These are phyloP conservation scores for Candida odintsovae DNA, from an alignment of 805 yeast species.

Conservation along the genomic window DNA sequence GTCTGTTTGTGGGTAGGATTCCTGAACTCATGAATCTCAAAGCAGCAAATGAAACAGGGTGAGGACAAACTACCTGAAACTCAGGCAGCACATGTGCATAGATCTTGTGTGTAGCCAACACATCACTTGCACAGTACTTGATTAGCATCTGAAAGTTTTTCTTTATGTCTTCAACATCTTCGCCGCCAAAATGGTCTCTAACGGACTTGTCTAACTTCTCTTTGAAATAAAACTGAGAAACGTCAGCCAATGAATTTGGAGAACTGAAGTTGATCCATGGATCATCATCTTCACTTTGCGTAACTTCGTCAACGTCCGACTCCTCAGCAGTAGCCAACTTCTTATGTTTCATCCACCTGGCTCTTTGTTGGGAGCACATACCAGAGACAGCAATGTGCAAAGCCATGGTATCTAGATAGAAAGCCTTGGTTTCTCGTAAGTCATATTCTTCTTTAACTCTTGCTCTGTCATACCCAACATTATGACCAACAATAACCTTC, in stretches of 20 bases:
- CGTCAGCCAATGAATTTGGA: conserved; percentile 73
- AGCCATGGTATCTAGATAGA: conserved; percentile 88
- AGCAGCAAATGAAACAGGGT: conserved; percentile 92
- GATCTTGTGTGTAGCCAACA: conserved; percentile 65
- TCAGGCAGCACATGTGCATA: conserved; percentile 63
- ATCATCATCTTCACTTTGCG: conserved; percentile 40
- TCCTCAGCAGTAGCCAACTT: conserved; percentile 25
- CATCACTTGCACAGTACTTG: conserved; percentile 84
- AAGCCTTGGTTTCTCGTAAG: conserved; percentile 59
- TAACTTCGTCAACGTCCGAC: conserved; percentile 15
- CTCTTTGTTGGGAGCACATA: conserved; percentile 87
- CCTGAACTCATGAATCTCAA: conserved; percentile 66
- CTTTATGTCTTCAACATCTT: conserved; percentile 47
- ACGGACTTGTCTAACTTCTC: conserved; percentile 58
- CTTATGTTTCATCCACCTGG: conserved; percentile 60
- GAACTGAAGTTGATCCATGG: conserved; percentile 85
- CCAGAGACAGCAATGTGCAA: conserved; percentile 88
- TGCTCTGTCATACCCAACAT: conserved; percentile 87
- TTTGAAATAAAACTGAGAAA: conserved; percentile 73
- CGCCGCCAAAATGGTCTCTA: conserved; percentile 58
- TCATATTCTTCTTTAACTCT: conserved; percentile 79
- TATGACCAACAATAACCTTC: conserved; percentile 80
- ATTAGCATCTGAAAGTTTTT: conserved; percentile 57
- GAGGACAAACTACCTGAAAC: conserved; percentile 69
- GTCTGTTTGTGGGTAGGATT: conserved; percentile 68